Evolutionary conservation across 371 early-diverging fungal species (phyloP).

Genomic region (Cokeromyces recurvatus): DNA sequence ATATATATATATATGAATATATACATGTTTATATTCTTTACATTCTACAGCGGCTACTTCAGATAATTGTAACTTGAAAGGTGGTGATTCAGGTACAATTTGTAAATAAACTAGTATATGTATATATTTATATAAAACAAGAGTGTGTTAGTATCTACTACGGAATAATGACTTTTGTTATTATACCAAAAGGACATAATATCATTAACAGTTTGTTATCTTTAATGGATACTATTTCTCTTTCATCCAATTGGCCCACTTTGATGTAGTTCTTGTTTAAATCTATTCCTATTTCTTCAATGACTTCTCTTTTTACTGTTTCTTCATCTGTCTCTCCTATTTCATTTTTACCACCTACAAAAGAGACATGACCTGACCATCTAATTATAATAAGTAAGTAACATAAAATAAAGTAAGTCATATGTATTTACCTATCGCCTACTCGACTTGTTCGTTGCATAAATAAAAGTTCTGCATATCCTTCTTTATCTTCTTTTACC

Average conservation of each 20-base stretch:
- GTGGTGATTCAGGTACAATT: conserved; percentile 48
- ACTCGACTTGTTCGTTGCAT: conserved; percentile 59
- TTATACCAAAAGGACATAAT: conserved; percentile 60
- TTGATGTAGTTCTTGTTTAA: conserved; percentile 44
- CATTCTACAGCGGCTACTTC: conserved; percentile 67
- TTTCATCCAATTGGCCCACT: conserved; percentile 63
- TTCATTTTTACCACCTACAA: conserved; percentile 72
- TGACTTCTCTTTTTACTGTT: conserved; percentile 63
- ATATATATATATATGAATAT: too few relatives aligned
- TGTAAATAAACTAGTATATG: conserved; percentile 68
- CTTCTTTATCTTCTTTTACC: conserved; percentile 21
- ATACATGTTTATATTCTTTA: conserved; percentile 18
- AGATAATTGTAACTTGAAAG: conserved; percentile 43
- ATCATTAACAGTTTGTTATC: conserved; percentile 56
- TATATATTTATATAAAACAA: too few relatives aligned
- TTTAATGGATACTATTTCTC: conserved; percentile 52
- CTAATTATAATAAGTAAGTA: too few relatives aligned
- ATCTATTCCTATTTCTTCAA: conserved; percentile 65
- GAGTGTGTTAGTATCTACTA: too few relatives aligned
- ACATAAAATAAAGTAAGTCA: too few relatives aligned
- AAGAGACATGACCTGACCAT: conserved; percentile 75
- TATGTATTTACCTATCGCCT: conserved; percentile 57
- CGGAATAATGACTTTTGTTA: too few relatives aligned
- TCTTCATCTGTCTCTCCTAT: conserved; percentile 58
- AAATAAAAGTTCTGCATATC: conserved; percentile 58